Evolutionary conservation across 768 basidiomycete species (phyloP), one percentile per base, ranked within the genome.

Genomic region (Boletus fagicola): DNA sequence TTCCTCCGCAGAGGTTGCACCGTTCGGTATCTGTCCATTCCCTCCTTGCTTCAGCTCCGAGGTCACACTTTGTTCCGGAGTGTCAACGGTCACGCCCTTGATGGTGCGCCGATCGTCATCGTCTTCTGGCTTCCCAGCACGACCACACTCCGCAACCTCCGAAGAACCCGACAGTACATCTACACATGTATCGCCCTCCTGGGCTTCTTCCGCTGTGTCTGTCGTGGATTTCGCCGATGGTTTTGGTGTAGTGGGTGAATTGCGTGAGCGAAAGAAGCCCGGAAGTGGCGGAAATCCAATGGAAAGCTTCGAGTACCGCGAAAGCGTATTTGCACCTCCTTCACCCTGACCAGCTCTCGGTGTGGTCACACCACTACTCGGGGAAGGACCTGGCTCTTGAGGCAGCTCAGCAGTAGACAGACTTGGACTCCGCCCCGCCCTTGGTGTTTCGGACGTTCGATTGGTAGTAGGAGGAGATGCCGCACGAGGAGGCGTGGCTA

Each of bases 261-360:
- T 80, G 49, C 86, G 82, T 22, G 79, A 75, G 38, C 87, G 82
- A 53, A 85, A 75, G 68, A 88, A 83, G 30, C 81, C 85, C 45
- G 86, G 77, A 39, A 89, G 78, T 6, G 86, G 83, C 48, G 82
- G 79, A 60, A 88, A 79, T 61, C 78, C 83, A 63, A 85, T 80
- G 49, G 72, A 69, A 46, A 72, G 61, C 50, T 72, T 72, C 49
- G 74, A 85, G 84, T 74, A 73, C 43, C 69, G 70, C 42, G 69
- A 68, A 22, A 61, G 53, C 18, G 71, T 54, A 16, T 51, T 47
- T 13, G 58, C 39, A 10, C 66, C 62, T 72, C 79, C 68, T 68
- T 78, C 49, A 64, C 67, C 40, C n/a, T 60, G 66, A 15, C 71
- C 65, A 45, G 58, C 68, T 38, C 78, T 86, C 4, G 87, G 86